These are phyloP conservation scores for Boletus fagicola DNA, from an alignment of 768 basidiomycete species.

Conservation along the genomic window DNA sequence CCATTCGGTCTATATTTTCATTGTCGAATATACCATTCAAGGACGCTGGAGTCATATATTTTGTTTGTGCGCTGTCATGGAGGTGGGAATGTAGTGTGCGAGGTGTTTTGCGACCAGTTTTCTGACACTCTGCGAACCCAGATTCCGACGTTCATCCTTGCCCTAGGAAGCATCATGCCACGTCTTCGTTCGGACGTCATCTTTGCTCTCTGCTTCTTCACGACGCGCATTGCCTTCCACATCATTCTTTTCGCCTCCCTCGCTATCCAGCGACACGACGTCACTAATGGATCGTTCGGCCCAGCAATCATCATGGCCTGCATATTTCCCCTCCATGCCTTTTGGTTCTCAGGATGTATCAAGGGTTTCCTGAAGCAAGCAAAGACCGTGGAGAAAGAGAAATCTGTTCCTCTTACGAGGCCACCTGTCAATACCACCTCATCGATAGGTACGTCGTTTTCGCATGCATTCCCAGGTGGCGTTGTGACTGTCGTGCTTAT, in stretches of 20 bases:
- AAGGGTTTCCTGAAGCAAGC: conserved; percentile 43
- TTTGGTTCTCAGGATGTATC: conserved; percentile 54
- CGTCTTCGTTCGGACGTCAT: conserved; percentile 45
- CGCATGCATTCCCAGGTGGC: background rate
- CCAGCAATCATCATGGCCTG: conserved; percentile 40
- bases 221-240: conserved; percentile 50
- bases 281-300: conserved; percentile 35
- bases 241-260: conserved; percentile 36
- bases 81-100: conserved; percentile 29
- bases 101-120: background rate
- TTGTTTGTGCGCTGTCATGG: conserved; percentile 46
- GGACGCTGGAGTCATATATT: conserved; percentile 42
- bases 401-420: conserved; percentile 1
- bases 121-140: conserved; percentile 14
- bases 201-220: conserved; percentile 52
- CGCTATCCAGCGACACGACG: conserved; percentile 28
- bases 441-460: conserved; percentile 9
- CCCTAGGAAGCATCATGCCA: conserved; percentile 44
- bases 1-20: conserved; percentile 41
- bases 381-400: conserved; percentile 6
- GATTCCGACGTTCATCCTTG: conserved; percentile 56
- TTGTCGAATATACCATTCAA: conserved; percentile 41
- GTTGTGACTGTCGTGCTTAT: background rate
- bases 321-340: conserved; percentile 49
- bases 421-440: background rate